phyloP scores from a whole-genome alignment of 352 stramenopile species.

The Sclerospora graminicola region DNA sequence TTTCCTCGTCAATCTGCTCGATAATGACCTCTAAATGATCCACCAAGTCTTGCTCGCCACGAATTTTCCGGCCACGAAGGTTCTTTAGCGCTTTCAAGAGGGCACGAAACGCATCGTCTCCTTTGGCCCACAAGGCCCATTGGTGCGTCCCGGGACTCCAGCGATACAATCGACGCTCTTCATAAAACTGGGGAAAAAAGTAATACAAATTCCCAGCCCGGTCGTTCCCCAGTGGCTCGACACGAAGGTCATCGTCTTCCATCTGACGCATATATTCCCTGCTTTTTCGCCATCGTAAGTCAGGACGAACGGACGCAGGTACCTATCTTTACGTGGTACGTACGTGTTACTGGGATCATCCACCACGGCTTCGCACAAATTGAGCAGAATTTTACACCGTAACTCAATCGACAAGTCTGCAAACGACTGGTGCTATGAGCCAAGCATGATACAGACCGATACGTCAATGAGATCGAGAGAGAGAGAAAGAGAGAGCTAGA shows the following conservation, averaged over 20 bases:
- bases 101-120: slow-evolving; percentile 42
- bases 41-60: slow-evolving; percentile 63
- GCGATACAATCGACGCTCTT: slow-evolving; percentile 71
- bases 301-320: background rate
- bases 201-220: slow-evolving; percentile 68
- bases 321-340: slow-evolving; percentile 4
- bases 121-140: slow-evolving; percentile 75
- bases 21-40: slow-evolving; percentile 74
- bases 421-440: slow-evolving; percentile 60
- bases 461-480: too few species aligned
- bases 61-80: slow-evolving; percentile 53
- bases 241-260: slow-evolving; percentile 76
- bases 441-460: background rate
- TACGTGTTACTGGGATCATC: slow-evolving; percentile 70
- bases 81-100: slow-evolving; percentile 50
- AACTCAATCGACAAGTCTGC: slow-evolving; percentile 54
- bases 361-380: slow-evolving; percentile 74
- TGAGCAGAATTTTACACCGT: slow-evolving; percentile 74
- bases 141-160: slow-evolving; percentile 31
- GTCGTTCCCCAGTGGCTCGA: slow-evolving; percentile 65
- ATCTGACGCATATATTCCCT: slow-evolving; percentile 81
- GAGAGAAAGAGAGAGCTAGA: too few species aligned
- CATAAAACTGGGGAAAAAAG: slow-evolving; percentile 83
- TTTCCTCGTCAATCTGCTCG: slow-evolving; percentile 69
- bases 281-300: background rate